Evolutionary conservation across 768 basidiomycete genomes (phyloP), one percentile per base, ranked within the genome.

Genomic region (Pulveroboletus sp.): DNA sequence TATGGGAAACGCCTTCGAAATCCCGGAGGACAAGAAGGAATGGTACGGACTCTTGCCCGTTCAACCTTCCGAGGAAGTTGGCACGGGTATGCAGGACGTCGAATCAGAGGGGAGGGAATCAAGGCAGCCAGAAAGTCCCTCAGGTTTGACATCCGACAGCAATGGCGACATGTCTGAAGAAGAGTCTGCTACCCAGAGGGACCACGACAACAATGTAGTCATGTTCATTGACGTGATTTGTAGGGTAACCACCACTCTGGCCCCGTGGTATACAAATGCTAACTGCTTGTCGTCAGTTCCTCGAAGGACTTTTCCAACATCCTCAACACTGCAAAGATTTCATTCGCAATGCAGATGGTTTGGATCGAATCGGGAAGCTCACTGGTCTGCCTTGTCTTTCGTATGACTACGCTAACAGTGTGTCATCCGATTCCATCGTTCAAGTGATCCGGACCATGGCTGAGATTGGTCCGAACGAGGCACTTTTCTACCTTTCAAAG

Each of bases 251-350:
- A 20, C n/a, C 14, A 24, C 38, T 30, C 43, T 36, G 2, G 7
- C 35, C 43, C 38, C 38, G 29, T 51, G n/a, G 32, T 36, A 27
- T 4, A 20, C 20, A 19, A n/a, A 10, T 38, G 14, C 40, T 56
- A 36, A 63, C 14, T 17, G 17, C 27, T 1, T 20, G 16, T 31
- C 11, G 19, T 23, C 42, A 94, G 91, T 94, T 96, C 68, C 76
- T 94, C 46, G 92, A 94, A 66, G 94, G 96, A 6, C 77, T 98
- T 35, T 94, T 98, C 73, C 93, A 94, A 60, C 93, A 95, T 63
- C 76, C 83, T 2, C 81, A 83, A 20, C 90, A 97, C 66, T 89
- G 89, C 73, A 83, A 83, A 56, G 95, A 97, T 58, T 97, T 97
- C 65, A 81, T 96, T 51, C 71, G 77, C 40, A 75, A 78, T 52